These are phyloP conservation scores for Patellifolia procumbens DNA, from an alignment of 179 eudicot genomes.

Conservation along the genomic window DNA sequence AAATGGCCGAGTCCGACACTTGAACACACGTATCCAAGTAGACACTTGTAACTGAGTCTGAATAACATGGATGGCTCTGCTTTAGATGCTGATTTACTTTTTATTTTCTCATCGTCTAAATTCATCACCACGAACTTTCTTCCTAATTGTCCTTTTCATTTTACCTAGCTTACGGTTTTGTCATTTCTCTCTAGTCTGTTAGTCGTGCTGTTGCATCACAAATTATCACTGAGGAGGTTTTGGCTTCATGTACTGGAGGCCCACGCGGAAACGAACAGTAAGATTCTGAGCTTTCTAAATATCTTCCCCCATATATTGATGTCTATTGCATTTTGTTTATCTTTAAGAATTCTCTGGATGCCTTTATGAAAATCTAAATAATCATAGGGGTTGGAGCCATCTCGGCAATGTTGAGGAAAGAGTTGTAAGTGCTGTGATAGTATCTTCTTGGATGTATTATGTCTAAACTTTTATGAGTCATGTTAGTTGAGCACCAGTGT, in stretches of 20 bases:
- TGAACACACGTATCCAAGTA: no score
- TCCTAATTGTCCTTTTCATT: slow-evolving; percentile 8
- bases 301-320: neutral
- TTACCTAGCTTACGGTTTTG: neutral
- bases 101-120: neutral
- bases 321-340: neutral
- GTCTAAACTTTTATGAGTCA: neutral
- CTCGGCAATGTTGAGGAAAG: neutral
- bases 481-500: neutral
- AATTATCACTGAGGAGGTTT: slow-evolving; percentile 73
- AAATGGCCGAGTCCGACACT: no score
- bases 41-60: no score
- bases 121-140: neutral
- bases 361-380: neutral
- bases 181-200: slow-evolving; percentile 50
- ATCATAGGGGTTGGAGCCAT: neutral
- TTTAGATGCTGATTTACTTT: neutral
- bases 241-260: slow-evolving; percentile 82
- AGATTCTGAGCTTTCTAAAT: slow-evolving; percentile 22
- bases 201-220: slow-evolving; percentile 67
- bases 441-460: neutral
- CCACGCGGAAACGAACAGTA: slow-evolving; percentile 98
- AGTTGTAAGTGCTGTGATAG: neutral
- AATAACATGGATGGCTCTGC: no score
- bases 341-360: neutral